phyloP scores from a whole-genome alignment of 306 rosid genomes.

The Ziziphus jujuba region DNA sequence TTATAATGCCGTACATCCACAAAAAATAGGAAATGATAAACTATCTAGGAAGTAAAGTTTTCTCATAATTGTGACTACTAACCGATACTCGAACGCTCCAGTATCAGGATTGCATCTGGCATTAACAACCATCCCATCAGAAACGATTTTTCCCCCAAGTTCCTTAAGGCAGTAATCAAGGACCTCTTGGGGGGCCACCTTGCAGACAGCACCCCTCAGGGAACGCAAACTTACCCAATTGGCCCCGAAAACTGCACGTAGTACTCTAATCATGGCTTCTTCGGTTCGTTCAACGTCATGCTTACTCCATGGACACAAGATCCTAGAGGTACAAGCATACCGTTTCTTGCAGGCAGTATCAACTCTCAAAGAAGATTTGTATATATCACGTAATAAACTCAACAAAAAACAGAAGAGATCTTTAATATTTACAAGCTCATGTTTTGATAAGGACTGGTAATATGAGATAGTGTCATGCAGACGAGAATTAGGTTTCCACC shows the following conservation, averaged over 20 bases:
- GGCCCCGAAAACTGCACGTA: slow-evolving; percentile 86
- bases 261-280: slow-evolving; percentile 80
- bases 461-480: slow-evolving; percentile 55
- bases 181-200: slow-evolving; percentile 71
- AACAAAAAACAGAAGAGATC: slow-evolving; percentile 74
- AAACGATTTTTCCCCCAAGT: slow-evolving; percentile 72
- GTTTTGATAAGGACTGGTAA: slow-evolving; percentile 71
- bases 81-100: slow-evolving; percentile 80
- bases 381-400: slow-evolving; percentile 61
- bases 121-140: slow-evolving; percentile 70
- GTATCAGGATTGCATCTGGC: slow-evolving; percentile 66
- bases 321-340: slow-evolving; percentile 34
- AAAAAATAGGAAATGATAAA: not conserved
- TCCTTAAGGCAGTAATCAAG: slow-evolving; percentile 78
- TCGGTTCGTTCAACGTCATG: slow-evolving; percentile 64
- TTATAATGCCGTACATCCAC: too few relatives aligned
- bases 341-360: slow-evolving; percentile 53
- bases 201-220: slow-evolving; percentile 82
- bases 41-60: not conserved
- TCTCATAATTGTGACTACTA: slow-evolving; percentile 23
- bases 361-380: slow-evolving; percentile 43
- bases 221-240: slow-evolving; percentile 81
- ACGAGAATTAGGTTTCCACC: slow-evolving; percentile 44
- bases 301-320: slow-evolving; percentile 57
- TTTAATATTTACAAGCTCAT: slow-evolving; percentile 59